Evolutionary conservation across 176 grass and related monocot species (phyloP).

Genomic region (Ampelocalamus luodianensis): DNA sequence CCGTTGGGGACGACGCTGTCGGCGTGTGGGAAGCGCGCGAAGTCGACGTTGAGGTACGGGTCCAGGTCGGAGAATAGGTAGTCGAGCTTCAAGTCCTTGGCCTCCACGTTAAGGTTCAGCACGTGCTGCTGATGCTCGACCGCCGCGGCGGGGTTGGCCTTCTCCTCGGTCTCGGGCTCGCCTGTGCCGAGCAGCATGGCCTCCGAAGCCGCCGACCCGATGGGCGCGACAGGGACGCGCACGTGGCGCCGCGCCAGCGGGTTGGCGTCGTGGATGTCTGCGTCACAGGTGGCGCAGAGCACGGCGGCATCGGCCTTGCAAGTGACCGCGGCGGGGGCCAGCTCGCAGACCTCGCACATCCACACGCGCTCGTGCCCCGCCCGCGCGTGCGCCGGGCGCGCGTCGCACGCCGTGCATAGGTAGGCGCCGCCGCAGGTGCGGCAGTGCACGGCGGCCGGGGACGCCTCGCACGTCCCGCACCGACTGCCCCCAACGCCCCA

Average conservation of each 20-base stretch:
- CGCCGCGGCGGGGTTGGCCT: background rate
- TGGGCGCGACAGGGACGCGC: slow-evolving; percentile 66
- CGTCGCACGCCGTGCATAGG: slow-evolving; percentile 61
- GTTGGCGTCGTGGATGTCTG: slow-evolving; percentile 90
- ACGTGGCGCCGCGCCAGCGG: slow-evolving; percentile 84
- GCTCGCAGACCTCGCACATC: slow-evolving; percentile 92
- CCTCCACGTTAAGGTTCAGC: slow-evolving; percentile 68
- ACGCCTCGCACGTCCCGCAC: slow-evolving; percentile 57
- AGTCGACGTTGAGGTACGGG: slow-evolving; percentile 70
- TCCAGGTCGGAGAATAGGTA: slow-evolving; percentile 70
- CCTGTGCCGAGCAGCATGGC: slow-evolving; percentile 49
- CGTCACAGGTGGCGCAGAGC: slow-evolving; percentile 73
- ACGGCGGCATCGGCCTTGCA: slow-evolving; percentile 96
- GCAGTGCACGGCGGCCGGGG: slow-evolving; percentile 60
- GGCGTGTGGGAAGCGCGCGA: slow-evolving; percentile 52
- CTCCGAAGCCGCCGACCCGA: slow-evolving; percentile 45
- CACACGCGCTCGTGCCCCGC: slow-evolving; percentile 59
- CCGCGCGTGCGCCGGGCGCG: slow-evolving; percentile 43
- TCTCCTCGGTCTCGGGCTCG: slow-evolving; percentile 31
- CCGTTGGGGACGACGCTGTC: slow-evolving; percentile 77
- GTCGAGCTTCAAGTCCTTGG: slow-evolving; percentile 56
- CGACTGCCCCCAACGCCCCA: slow-evolving; percentile 45
- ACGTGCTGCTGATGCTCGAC: slow-evolving; percentile 27
- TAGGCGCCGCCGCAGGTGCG: slow-evolving; percentile 48
- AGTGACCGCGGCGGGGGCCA: slow-evolving; percentile 68